phyloP scores from a whole-genome alignment of 2,329 filamentous ascomycete species.

The Fragosphaeria purpurea region DNA sequence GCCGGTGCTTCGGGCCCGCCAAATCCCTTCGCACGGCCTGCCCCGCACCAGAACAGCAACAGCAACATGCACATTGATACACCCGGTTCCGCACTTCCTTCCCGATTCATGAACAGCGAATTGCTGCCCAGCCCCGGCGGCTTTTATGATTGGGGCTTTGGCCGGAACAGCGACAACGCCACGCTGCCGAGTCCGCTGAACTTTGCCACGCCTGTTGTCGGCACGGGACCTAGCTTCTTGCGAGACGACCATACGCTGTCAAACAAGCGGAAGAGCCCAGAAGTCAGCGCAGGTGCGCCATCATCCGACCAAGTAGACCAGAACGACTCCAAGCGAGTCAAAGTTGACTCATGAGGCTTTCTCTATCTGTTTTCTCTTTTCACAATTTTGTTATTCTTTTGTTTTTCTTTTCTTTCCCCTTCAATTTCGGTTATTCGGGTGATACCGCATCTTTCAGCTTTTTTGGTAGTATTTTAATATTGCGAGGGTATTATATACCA shows the following conservation, averaged over 20 bases:
- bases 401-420: not conserved
- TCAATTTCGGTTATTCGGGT: not conserved
- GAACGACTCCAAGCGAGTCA: slow-evolving; percentile 43
- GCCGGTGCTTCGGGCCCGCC: slow-evolving; percentile 87
- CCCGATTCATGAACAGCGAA: slow-evolving; percentile 78
- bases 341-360: slow-evolving; percentile 33
- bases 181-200: slow-evolving; percentile 87
- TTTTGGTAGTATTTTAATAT: slow-evolving; percentile 3
- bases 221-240: slow-evolving; percentile 52
- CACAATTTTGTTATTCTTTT: not conserved
- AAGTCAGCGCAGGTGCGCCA: slow-evolving; percentile 31
- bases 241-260: slow-evolving; percentile 37
- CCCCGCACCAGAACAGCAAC: slow-evolving; percentile 47
- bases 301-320: slow-evolving; percentile 32
- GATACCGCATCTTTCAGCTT: not conserved
- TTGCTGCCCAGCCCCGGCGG: slow-evolving; percentile 83
- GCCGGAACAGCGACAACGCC: slow-evolving; percentile 59
- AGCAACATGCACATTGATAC: slow-evolving; percentile 57
- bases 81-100: slow-evolving; percentile 88
- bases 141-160: slow-evolving; percentile 88
- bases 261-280: slow-evolving; percentile 49
- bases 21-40: slow-evolving; percentile 87
- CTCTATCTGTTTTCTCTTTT: not conserved
- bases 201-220: slow-evolving; percentile 71
- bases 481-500: not conserved